phyloP scores from a whole-genome alignment of 495 filamentous ascomycete species.

The Penicillium robsamsonii region DNA sequence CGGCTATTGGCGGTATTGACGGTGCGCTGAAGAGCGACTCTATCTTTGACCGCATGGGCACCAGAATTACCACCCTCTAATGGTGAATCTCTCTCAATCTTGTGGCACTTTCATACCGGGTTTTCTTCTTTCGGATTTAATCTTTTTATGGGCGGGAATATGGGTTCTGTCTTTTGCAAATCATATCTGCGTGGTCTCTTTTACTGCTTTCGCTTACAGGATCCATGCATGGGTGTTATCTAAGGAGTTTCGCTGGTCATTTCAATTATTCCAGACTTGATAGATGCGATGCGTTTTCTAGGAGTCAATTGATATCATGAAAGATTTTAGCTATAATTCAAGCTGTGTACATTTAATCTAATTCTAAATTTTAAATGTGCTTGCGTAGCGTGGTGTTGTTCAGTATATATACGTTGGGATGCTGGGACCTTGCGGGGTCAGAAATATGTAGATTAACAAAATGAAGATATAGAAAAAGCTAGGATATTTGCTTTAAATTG shows the following conservation, averaged over 20 bases:
- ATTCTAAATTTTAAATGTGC: not conserved
- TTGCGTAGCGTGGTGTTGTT: not conserved
- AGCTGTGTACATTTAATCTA: not conserved
- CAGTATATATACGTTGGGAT: too few species aligned
- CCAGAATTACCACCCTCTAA: slow-evolving; percentile 37
- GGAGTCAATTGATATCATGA: not conserved
- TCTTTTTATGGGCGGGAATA: slow-evolving; percentile 7
- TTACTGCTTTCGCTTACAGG: slow-evolving; percentile 9
- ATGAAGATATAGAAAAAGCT: not conserved
- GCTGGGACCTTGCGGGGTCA: too few species aligned
- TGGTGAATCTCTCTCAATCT: not conserved
- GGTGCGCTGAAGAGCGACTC: slow-evolving; percentile 40
- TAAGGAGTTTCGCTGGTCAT: slow-evolving; percentile 13
- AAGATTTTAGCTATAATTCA: not conserved
- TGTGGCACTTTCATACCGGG: slow-evolving; percentile 2
- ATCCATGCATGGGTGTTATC: slow-evolving; percentile 11
- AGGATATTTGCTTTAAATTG: not conserved
- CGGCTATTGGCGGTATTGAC: slow-evolving; percentile 46
- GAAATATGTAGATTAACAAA: not conserved
- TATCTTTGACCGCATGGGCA: slow-evolving; percentile 44
- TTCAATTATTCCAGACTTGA: slow-evolving; percentile 7
- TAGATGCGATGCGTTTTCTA: not conserved
- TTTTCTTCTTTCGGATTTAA: slow-evolving; percentile 6
- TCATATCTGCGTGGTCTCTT: slow-evolving; percentile 17
- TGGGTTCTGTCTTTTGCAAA: slow-evolving; percentile 7